Conservation (phyloP, 441 rosid species). For the Corymbia citriodora region DNA sequence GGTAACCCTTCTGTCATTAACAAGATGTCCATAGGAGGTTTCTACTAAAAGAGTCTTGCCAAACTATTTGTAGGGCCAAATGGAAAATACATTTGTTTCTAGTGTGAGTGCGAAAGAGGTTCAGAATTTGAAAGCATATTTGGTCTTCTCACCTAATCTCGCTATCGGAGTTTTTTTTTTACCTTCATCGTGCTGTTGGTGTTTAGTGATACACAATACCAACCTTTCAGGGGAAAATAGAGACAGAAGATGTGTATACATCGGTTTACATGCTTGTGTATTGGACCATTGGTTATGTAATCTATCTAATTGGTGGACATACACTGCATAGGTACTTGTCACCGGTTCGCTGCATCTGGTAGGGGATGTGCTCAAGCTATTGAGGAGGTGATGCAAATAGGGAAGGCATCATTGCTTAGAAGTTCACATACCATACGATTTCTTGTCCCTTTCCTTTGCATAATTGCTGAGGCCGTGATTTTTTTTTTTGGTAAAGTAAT, state of each 20-base stretch:
- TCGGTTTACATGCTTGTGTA: neutral
- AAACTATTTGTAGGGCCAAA: neutral
- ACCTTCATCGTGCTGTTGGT: neutral
- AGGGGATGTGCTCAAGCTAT: slow-evolving; percentile 72
- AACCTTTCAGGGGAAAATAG: neutral
- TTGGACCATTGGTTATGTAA: neutral
- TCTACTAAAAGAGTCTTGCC: neutral
- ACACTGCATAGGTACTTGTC: slow-evolving; percentile 59
- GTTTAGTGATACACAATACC: neutral
- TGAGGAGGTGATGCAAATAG: slow-evolving; percentile 21
- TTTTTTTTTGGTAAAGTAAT: too few relatives aligned
- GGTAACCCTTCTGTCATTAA: slow-evolving; percentile 23
- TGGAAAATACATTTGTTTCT: neutral
- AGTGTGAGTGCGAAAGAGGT: neutral
- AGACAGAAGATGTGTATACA: neutral
- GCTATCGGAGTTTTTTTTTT: neutral
- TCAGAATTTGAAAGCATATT: neutral
- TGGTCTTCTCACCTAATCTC: neutral
- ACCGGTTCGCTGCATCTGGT: slow-evolving; percentile 90
- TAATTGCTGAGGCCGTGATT: neutral
- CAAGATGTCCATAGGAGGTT: neutral
- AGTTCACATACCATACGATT: neutral
- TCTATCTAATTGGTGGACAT: neutral
- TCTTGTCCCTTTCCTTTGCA: neutral
- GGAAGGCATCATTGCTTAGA: neutral